Percentiles rank a stretch among this genome's conserved stretches.
phyloP scores from a whole-genome alignment of 306 rosid genomes.

The Lathyrus aphaca region DNA sequence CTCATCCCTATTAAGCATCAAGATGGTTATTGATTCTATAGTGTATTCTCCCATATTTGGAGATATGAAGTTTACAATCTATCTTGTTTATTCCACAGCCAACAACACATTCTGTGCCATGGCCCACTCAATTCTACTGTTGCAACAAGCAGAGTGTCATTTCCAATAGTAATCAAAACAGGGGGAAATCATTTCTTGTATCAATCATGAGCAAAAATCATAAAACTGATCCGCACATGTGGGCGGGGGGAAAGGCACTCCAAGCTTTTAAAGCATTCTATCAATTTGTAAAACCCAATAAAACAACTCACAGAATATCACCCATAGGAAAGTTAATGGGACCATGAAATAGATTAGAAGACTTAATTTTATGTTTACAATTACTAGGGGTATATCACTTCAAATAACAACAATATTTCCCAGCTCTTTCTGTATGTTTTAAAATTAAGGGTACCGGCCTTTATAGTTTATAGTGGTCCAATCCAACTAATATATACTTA shows the following conservation, averaged over 20 bases:
- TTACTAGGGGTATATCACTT: not conserved
- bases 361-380: not conserved
- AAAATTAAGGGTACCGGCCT: not conserved
- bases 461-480: not conserved
- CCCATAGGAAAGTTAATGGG: not conserved
- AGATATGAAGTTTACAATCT: constrained; percentile 12
- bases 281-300: not conserved
- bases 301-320: constrained; percentile 4
- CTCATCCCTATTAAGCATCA: not conserved
- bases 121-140: constrained; percentile 10
- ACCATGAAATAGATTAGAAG: constrained; percentile 2
- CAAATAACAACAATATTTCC: constrained; percentile 2
- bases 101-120: not conserved
- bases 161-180: constrained; percentile 7
- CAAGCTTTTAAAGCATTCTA: not conserved
- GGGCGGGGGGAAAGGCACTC: not conserved
- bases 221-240: not conserved
- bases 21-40: not conserved
- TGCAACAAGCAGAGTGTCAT: constrained; percentile 1
- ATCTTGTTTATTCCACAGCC: not conserved
- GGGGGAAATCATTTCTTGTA: not conserved
- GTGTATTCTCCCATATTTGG: not conserved
- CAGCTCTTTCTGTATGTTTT: not conserved
- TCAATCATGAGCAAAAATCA: not conserved
- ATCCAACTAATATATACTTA: too few species aligned